Percentiles rank a stretch among this genome's conserved stretches.
These are phyloP conservation scores for Penicillium silybi DNA, from an alignment of 495 filamentous ascomycete species.

Conservation along the genomic window DNA sequence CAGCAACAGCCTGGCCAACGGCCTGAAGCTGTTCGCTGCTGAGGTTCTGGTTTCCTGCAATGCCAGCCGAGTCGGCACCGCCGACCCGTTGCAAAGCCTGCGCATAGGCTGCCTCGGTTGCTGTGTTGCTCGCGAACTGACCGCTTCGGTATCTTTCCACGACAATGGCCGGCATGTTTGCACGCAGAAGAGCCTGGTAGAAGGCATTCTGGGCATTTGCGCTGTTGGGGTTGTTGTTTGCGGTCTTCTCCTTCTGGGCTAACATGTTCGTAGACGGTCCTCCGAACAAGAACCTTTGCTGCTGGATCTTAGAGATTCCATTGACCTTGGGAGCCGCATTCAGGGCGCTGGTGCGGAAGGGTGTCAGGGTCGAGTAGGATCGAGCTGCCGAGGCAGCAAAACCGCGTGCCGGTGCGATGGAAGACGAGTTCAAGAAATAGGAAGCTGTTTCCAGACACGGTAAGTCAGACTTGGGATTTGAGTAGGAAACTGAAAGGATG, in stretches of 20 bases:
- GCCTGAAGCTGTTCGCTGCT: constrained; percentile 69
- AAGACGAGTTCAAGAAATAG: constrained; percentile 20
- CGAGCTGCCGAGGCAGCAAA: constrained; percentile 22
- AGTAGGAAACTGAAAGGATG: not conserved
- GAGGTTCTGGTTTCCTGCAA: constrained; percentile 40
- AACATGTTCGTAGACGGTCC: constrained; percentile 55
- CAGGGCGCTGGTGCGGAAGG: constrained; percentile 22
- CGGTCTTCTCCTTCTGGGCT: constrained; percentile 75
- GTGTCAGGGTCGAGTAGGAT: constrained; percentile 35
- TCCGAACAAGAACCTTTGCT: constrained; percentile 52
- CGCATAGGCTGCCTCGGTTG: constrained; percentile 68
- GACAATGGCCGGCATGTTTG: constrained; percentile 88
- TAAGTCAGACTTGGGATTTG: not conserved
- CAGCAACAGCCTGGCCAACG: constrained; percentile 82
- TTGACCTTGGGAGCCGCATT: constrained; percentile 19
- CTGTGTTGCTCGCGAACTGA: constrained; percentile 72
- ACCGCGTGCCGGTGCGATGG: constrained; percentile 12
- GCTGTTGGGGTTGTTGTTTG: constrained; percentile 86
- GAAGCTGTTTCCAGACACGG: constrained; percentile 10
- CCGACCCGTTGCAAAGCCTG: constrained; percentile 68
- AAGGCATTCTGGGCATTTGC: constrained; percentile 86
- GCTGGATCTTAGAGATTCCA: constrained; percentile 28
- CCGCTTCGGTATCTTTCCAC: constrained; percentile 83
- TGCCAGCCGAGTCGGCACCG: constrained; percentile 44
- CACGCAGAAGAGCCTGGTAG: constrained; percentile 84